phyloP scores from a whole-genome alignment of 345 rosid species.

The Lumnitzera racemosa region DNA sequence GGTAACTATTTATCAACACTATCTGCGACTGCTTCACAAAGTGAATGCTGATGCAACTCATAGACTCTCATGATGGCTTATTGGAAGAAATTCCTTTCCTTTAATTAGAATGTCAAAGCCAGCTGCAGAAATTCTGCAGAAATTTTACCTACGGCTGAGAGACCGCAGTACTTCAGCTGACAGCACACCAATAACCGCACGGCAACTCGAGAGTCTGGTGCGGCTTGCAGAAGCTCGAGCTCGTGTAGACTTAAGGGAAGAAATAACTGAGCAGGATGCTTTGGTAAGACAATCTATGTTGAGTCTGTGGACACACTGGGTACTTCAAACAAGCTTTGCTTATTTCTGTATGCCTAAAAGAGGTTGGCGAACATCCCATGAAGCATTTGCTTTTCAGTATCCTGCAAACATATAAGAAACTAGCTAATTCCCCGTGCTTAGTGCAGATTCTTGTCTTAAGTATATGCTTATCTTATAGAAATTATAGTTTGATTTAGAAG shows the following conservation, averaged over 20 bases:
- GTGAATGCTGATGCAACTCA: slow-evolving; percentile 1
- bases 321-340: too few relatives aligned
- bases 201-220: slow-evolving; percentile 94
- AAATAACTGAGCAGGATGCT: slow-evolving; percentile 87
- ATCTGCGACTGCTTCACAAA: background rate
- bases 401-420: too few relatives aligned
- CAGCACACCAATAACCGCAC: slow-evolving; percentile 88
- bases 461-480: too few relatives aligned
- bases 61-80: background rate
- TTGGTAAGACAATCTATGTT: slow-evolving; percentile 31
- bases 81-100: background rate
- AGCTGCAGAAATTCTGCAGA: slow-evolving; percentile 80
- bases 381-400: too few relatives aligned
- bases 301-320: background rate
- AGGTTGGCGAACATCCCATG: background rate
- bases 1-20: slow-evolving; percentile 35
- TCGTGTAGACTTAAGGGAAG: slow-evolving; percentile 85
- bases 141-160: slow-evolving; percentile 81
- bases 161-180: slow-evolving; percentile 90
- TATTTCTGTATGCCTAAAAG: background rate
- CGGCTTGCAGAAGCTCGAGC: slow-evolving; percentile 94
- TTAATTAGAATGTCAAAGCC: slow-evolving; percentile 72
- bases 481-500: too few relatives aligned
- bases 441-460: too few relatives aligned
- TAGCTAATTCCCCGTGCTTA: too few relatives aligned